Percentiles rank a stretch among this genome's conserved stretches.
Conservation (phyloP, 108 stramenopile species). For the Thalassiosira profunda region DNA sequence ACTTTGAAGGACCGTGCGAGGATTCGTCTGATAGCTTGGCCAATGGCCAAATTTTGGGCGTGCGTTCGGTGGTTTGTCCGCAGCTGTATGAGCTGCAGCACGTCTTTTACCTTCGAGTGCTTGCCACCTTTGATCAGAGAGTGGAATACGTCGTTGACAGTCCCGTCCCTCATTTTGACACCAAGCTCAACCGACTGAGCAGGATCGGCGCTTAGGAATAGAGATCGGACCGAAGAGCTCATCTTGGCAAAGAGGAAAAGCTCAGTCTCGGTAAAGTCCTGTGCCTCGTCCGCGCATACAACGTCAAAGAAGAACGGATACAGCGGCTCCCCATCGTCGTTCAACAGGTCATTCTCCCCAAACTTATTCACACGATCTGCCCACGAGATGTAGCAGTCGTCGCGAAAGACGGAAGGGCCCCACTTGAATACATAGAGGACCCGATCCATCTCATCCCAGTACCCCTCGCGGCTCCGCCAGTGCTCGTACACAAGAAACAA, state of each 20-base stretch:
- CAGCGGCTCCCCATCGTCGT: conserved; percentile 5
- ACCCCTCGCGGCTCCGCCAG: not conserved
- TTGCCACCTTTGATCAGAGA: conserved; percentile 4
- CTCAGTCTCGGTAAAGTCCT: conserved; percentile 15
- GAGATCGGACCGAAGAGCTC: conserved; percentile 1
- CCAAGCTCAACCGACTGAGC: conserved; percentile 14
- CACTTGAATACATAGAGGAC: conserved; percentile 5
- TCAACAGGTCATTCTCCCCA: conserved; percentile 13
- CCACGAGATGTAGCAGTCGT: conserved; percentile 14
- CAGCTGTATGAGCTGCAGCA: not conserved
- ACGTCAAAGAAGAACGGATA: conserved; percentile 16
- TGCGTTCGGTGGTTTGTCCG: conserved; percentile 16
- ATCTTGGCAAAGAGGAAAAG: conserved; percentile 7
- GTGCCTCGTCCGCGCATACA: conserved; percentile 11
- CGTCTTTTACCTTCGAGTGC: conserved; percentile 14
- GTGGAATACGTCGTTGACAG: conserved; percentile 8
- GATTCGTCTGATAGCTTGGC: not conserved
- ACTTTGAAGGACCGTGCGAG: conserved; percentile 5
- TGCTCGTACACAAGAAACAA: conserved; percentile 6
- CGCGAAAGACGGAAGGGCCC: conserved; percentile 1
- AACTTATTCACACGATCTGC: not conserved
- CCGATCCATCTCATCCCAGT: conserved; percentile 21
- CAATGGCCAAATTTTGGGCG: conserved; percentile 15
- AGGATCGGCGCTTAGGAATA: conserved; percentile 1
- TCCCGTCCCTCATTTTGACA: conserved; percentile 11